Evolutionary conservation across 2,329 filamentous ascomycete genomes (phyloP), one percentile per base, ranked within the genome.

Genomic region (Taxawa tesnikishii): DNA sequence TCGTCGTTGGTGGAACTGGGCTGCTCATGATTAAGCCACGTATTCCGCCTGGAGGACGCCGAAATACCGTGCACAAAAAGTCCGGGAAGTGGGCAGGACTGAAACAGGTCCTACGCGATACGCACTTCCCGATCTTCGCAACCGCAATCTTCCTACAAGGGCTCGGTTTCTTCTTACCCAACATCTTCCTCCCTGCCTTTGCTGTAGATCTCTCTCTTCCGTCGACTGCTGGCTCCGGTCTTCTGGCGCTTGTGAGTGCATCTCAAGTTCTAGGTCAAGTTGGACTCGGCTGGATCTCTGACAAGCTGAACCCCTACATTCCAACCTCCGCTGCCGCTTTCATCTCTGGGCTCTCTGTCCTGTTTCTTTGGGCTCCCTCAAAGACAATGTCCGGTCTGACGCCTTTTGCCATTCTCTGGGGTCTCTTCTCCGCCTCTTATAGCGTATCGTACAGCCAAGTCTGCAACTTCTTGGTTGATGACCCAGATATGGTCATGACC

Each of bases 381-480:
- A 49, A 13, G 55, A 54, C 1, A 65, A 50, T 10, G 50, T 11
- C 8, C 74, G 26, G 58, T 61, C 0, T 52, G 70, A 6, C 46
- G 77, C 24, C 70, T 7, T 79, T 73, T 48, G 69, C 70, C 28
- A 50, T 75, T 16, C 53, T 65, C 6, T 78, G 75, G 43, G 74
- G 73, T 1, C 55, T 77, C 37, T 78, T 75, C 31, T 72, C 72
- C 0, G 70, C 73, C 0, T 65, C 68, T 0, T 79, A 72, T 46
- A 68, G 67, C 2, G 67, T 68, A 2, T 65, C 69, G 0, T 79
- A 72, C 71, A 29, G 26, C 6, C 8, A 26, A 9, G 11, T 30
- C 6, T 21, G 26, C 14, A 29, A 6, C 15, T 21, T 14, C 12
- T 15, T 29, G 18, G 14, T 9, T 8, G 5, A 7, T 6, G 27